Evolutionary conservation across 768 basidiomycete genomes (phyloP).

Genomic region (Boletus eberwhitei): DNA sequence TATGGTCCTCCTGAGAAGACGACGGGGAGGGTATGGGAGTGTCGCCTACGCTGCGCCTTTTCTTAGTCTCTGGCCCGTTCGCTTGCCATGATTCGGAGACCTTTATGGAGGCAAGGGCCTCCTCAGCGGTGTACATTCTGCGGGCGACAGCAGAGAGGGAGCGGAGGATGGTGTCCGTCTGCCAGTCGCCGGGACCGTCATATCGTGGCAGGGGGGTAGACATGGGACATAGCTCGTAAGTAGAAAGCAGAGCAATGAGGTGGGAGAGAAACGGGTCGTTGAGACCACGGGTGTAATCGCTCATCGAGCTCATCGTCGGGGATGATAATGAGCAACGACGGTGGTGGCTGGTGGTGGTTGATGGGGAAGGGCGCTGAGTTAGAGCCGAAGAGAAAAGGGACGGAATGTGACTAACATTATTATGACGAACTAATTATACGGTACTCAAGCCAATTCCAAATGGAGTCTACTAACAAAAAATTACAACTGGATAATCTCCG

Average conservation of each 20-base stretch:
- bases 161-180: slow-evolving; percentile 55
- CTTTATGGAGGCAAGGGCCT: slow-evolving; percentile 39
- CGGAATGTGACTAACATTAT: slow-evolving; percentile 1
- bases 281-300: slow-evolving; percentile 17
- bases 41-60: slow-evolving; percentile 41
- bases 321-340: slow-evolving; percentile 11
- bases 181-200: slow-evolving; percentile 54
- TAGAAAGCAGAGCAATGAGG: slow-evolving; percentile 54
- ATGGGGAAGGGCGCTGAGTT: not conserved
- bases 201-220: slow-evolving; percentile 52
- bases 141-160: slow-evolving; percentile 48
- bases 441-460: not conserved
- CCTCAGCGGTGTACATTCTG: slow-evolving; percentile 57
- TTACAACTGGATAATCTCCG: slow-evolving; percentile 21
- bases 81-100: slow-evolving; percentile 33
- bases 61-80: slow-evolving; percentile 43
- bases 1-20: slow-evolving; percentile 27
- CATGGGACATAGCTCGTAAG: slow-evolving; percentile 54
- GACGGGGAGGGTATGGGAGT: slow-evolving; percentile 31
- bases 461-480: not conserved
- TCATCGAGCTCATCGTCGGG: slow-evolving; percentile 35
- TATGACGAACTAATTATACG: not conserved
- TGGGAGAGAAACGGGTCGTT: slow-evolving; percentile 47
- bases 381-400: not conserved
- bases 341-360: slow-evolving; percentile 6